Base-by-base conservation (phyloP, 768 basidiomycete species). In the Rhizopogon rudus region DNA sequence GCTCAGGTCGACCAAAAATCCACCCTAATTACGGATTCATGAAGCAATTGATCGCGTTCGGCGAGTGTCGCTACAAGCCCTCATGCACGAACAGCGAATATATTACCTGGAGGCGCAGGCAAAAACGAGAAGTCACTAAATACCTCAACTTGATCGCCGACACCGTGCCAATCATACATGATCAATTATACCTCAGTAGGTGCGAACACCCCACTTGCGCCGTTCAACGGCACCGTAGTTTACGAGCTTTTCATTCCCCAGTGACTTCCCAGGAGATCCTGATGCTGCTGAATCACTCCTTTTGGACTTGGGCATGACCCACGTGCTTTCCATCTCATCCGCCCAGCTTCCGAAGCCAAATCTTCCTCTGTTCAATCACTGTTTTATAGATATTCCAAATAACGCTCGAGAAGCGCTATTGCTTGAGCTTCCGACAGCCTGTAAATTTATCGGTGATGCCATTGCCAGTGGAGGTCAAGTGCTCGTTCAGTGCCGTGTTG, bases 261-360 rank as follows among this genome's bases (percentile, higher is more conserved):
- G 84, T 58, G 82, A 83, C 40, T 85, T 84, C 60, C 84, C 84
- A 1, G 66, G 74, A 33, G 81, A 86, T 50, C 57, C 69, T 0
- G 73, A 75, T 20, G 76, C 81, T 60, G 79, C 75, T 14, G 74
- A 78, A 41, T 76, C 75, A 13, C 70, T 84, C 37, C 71, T 86
- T 20, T 49, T 71, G 13, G 81, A 83, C 52, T 60, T 82, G 10
- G 80, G 75, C 17, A 69, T 78, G 20, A 82, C 82, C 0, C 83
- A 85, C 60, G 51, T 84, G 13, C 57, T 86, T 44, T 77, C 81
- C 2, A 67, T 86, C 28, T 74, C 80, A 2, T 82, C 84, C n/a
- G 71, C 80, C n/a, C 71, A 75, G 53, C 61, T 76, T 35, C 67
- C 72, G 6, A 64, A 66, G 10, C 61, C 73, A 35, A 64, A 59